phyloP scores from a whole-genome alignment of 2,329 filamentous ascomycete genomes.

The Colletotrichum sp. region DNA sequence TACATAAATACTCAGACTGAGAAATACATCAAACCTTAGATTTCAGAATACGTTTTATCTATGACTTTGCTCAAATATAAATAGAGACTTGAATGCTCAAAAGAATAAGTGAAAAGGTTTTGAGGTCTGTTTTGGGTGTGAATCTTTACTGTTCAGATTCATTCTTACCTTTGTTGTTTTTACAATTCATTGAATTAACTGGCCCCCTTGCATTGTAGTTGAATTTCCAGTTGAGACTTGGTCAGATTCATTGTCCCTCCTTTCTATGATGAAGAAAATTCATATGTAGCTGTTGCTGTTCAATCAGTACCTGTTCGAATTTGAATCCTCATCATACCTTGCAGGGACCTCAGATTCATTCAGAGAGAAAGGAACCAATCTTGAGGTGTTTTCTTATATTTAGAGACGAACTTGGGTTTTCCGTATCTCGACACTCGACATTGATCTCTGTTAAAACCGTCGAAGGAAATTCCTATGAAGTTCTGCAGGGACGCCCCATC shows the following conservation, averaged over 20 bases:
- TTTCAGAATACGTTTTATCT: background rate
- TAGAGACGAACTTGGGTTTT: too few relatives aligned
- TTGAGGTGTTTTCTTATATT: too few relatives aligned
- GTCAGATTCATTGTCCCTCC: background rate
- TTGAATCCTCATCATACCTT: background rate
- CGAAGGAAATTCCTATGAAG: too few relatives aligned
- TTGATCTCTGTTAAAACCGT: too few relatives aligned
- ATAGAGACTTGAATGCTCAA: background rate
- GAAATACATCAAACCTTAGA: background rate
- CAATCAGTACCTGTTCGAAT: background rate
- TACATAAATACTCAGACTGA: background rate
- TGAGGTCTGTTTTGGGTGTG: background rate
- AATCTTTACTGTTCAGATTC: background rate
- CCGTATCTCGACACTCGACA: too few relatives aligned
- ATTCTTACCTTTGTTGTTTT: background rate
- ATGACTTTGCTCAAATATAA: background rate
- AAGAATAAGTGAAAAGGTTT: background rate
- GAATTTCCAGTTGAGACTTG: background rate
- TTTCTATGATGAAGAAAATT: background rate
- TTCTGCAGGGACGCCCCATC: background rate
- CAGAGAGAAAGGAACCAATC: too few relatives aligned
- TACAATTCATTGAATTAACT: background rate
- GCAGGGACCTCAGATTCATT: too few relatives aligned
- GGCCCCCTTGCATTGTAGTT: background rate
- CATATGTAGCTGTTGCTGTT: background rate